phyloP scores from a whole-genome alignment of 2,329 filamentous ascomycete species.

The Aspergillus fijiensis region DNA sequence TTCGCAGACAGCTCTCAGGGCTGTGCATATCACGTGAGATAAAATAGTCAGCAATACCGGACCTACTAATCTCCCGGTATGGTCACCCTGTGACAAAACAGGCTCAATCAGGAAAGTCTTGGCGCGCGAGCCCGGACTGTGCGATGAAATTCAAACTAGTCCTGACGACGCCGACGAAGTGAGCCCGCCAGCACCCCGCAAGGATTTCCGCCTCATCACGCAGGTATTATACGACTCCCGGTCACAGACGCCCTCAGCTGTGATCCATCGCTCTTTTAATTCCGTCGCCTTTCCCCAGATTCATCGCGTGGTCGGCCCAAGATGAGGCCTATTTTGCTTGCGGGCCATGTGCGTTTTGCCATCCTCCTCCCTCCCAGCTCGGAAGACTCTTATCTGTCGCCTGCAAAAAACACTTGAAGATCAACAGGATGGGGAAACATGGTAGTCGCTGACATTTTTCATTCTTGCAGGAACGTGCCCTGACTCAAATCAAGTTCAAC shows the following conservation, averaged over 20 bases:
- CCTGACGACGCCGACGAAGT: constrained; percentile 30
- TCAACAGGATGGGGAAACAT: neutral
- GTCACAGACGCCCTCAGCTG: constrained; percentile 24
- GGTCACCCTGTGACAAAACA: constrained; percentile 21
- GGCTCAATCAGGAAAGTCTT: constrained; percentile 30
- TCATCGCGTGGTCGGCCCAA: constrained; percentile 44
- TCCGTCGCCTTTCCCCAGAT: constrained; percentile 20
- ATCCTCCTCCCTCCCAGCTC: constrained; percentile 10
- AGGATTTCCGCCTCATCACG: constrained; percentile 27
- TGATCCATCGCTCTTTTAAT: constrained; percentile 13
- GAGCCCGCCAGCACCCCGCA: constrained; percentile 26
- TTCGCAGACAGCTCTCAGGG: constrained; percentile 20
- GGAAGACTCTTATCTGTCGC: neutral
- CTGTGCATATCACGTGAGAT: constrained; percentile 25
- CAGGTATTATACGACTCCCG: constrained; percentile 20
- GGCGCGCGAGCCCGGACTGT: constrained; percentile 38
- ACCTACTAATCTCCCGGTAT: constrained; percentile 25
- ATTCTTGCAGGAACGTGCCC: constrained; percentile 69
- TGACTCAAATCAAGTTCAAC: constrained; percentile 95
- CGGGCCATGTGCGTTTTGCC: constrained; percentile 70
- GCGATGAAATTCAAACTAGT: constrained; percentile 43
- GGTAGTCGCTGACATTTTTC: constrained; percentile 5
- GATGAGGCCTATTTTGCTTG: constrained; percentile 95
- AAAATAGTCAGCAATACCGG: constrained; percentile 22
- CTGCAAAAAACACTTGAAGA: neutral